Conservation (phyloP, 257 asterid species). For the Avicennia marina region DNA sequence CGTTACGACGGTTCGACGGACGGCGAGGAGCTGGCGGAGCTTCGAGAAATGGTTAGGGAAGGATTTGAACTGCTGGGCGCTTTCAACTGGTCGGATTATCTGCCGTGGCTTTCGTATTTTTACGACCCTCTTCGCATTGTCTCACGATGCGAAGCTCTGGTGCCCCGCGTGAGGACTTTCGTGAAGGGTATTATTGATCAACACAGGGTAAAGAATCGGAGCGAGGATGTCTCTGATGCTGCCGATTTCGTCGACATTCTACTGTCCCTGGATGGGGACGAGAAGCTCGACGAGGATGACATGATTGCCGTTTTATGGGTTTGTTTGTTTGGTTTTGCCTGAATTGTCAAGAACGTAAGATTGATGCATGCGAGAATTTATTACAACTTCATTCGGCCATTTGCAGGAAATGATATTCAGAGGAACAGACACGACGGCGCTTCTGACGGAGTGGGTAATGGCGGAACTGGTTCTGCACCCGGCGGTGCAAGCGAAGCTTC, state of each 20-base stretch:
- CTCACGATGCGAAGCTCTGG: slow-evolving; percentile 32
- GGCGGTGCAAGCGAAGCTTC: no score
- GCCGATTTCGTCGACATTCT: slow-evolving; percentile 62
- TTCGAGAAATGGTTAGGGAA: slow-evolving; percentile 41
- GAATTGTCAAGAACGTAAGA: no score
- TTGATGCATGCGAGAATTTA: no score
- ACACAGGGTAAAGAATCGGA: slow-evolving; percentile 10
- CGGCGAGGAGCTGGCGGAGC: slow-evolving; percentile 24
- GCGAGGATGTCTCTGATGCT: not conserved
- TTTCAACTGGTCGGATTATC: slow-evolving; percentile 56
- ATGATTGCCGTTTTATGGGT: no score
- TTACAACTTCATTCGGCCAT: no score
- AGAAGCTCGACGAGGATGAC: no score
- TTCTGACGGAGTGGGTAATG: no score
- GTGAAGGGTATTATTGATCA: slow-evolving; percentile 37
- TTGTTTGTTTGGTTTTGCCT: no score
- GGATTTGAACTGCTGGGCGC: slow-evolving; percentile 56
- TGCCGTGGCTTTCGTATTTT: slow-evolving; percentile 41
- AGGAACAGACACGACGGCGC: no score
- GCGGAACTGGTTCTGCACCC: no score
- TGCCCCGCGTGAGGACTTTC: slow-evolving; percentile 40
- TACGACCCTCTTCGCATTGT: slow-evolving; percentile 37
- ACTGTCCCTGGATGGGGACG: slow-evolving; percentile 46
- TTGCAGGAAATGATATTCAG: no score
- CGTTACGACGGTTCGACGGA: slow-evolving; percentile 22